A percentile compares a stretch with the other conserved stretches of the same genome.
phyloP scores from a whole-genome alignment of 2,329 filamentous ascomycete species.

The Ophiostoma piceae region DNA sequence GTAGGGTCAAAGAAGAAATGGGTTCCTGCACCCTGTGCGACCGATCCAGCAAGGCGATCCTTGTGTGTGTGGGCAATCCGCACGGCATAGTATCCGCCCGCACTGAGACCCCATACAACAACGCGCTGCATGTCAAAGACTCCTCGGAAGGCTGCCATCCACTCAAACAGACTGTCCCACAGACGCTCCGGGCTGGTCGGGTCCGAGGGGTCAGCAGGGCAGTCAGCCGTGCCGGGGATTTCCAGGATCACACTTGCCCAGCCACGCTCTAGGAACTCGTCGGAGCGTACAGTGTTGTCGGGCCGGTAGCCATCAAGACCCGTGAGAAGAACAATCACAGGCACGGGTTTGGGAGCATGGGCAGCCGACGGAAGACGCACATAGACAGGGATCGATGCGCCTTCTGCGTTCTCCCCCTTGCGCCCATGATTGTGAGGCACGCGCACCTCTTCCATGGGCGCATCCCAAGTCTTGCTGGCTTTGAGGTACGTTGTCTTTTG shows the following conservation, averaged over 20 bases:
- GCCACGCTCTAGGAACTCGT: slow-evolving; percentile 58
- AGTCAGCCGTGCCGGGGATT: slow-evolving; percentile 64
- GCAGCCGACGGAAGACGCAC: slow-evolving; percentile 52
- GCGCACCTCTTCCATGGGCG: slow-evolving; percentile 56
- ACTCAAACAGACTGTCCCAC: slow-evolving; percentile 57
- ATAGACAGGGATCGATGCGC: slow-evolving; percentile 57
- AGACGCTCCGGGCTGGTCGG: slow-evolving; percentile 55
- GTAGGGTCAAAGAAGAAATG: slow-evolving; percentile 56
- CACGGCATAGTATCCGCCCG: slow-evolving; percentile 64
- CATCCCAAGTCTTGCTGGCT: slow-evolving; percentile 48
- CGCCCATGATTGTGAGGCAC: slow-evolving; percentile 52
- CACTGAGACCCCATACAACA: slow-evolving; percentile 59
- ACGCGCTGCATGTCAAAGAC: slow-evolving; percentile 54
- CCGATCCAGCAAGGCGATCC: slow-evolving; percentile 46
- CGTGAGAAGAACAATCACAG: slow-evolving; percentile 55
- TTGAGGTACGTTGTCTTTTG: slow-evolving; percentile 61
- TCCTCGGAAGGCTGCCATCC: slow-evolving; percentile 44
- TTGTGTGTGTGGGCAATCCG: slow-evolving; percentile 64
- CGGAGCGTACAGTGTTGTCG: slow-evolving; percentile 55
- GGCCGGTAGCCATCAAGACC: slow-evolving; percentile 59
- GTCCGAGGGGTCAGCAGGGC: slow-evolving; percentile 58
- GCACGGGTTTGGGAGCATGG: slow-evolving; percentile 33
- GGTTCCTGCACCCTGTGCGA: slow-evolving; percentile 59
- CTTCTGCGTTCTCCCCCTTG: slow-evolving; percentile 40
- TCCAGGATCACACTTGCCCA: slow-evolving; percentile 60